Evolutionary conservation across 1,284 basidiomycete genomes (phyloP), one percentile per base, ranked within the genome.

Genomic region (Pseudozyma thailandica): DNA sequence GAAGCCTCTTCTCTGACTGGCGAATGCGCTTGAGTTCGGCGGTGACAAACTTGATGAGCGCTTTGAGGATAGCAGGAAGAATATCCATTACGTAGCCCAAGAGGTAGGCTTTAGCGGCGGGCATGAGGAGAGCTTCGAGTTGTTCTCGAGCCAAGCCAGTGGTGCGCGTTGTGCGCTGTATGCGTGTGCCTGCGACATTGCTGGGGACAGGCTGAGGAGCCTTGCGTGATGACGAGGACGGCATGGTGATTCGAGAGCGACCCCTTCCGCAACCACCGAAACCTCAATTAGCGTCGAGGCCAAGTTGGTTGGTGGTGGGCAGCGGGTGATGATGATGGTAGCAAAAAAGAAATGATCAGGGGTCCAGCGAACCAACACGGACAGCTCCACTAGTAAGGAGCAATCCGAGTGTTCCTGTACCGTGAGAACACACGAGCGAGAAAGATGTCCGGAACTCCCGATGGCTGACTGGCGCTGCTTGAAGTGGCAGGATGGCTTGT

Each of bases 21-120:
- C 54, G 57, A 33, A 77, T 64, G 28, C 63, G 60, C 35, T 63
- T 66, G 42, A 68, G 41, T 46, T 73, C 70, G 48, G 46, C 15
- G 27, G 56, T 56, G 51, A 72, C 45, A 57, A 65, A 79, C 13
- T 58, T 54, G 39, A 79, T 53, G 42, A 79, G 51, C 9, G 62
- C 64, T 41, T 78, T 79, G 59, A 79, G 66, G 39, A 79, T 64
- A 47, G 76, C 63, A 10, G 78, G 78, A 6, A 79, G 56, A 47
- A 70, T 62, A 50, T 79, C 78, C 56, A 77, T 62, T 18, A 74
- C 43, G 52, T 78, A 78, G 46, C 78, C 78, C 25, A 79, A 48
- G 21, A 74, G 30, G 49, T 72, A 79, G 3, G 78, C 74, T 45
- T 76, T 74, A 35, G 54, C 45, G 4, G 76, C 76, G 12, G 78